phyloP scores from a whole-genome alignment of 2,329 filamentous ascomycete genomes.

The Phialophora tarda region DNA sequence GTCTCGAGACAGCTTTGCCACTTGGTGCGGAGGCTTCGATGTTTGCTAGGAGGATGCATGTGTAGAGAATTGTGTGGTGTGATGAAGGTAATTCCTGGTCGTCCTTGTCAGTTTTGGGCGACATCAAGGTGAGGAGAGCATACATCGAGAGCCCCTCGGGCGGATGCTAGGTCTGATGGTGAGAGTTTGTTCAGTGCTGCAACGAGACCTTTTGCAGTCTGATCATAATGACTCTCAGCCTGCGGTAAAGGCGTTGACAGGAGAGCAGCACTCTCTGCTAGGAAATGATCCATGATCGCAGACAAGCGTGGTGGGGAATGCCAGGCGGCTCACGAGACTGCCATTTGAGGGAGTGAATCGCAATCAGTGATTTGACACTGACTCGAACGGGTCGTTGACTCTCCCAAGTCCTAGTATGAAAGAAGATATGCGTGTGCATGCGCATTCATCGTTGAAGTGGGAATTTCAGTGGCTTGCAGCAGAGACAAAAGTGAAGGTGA shows the following conservation, averaged over 20 bases:
- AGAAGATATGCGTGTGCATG: neutral
- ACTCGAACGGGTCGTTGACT: neutral
- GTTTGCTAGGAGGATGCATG: constrained; percentile 59
- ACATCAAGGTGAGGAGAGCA: constrained; percentile 36
- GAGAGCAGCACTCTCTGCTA: constrained; percentile 30
- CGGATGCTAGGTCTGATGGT: constrained; percentile 22
- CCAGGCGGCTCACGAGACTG: constrained; percentile 23
- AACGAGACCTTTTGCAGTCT: constrained; percentile 39
- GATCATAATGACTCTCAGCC: constrained; percentile 49
- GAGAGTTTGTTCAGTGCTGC: constrained; percentile 39
- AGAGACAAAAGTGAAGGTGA: neutral
- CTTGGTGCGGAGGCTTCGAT: constrained; percentile 47
- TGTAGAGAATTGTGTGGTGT: constrained; percentile 64
- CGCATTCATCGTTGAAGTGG: neutral
- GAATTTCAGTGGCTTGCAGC: neutral
- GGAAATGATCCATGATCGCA: constrained; percentile 32
- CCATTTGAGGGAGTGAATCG: constrained; percentile 22
- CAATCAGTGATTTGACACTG: neutral
- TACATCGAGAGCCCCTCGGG: constrained; percentile 44
- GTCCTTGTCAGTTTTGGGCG: constrained; percentile 13
- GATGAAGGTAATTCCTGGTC: constrained; percentile 59
- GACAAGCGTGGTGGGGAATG: neutral
- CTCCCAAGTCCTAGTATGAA: neutral
- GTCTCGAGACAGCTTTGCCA: constrained; percentile 43
- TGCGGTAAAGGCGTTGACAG: constrained; percentile 24